These are phyloP conservation scores for Brassica juncea DNA, from an alignment of 345 rosid genomes.

Conservation along the genomic window DNA sequence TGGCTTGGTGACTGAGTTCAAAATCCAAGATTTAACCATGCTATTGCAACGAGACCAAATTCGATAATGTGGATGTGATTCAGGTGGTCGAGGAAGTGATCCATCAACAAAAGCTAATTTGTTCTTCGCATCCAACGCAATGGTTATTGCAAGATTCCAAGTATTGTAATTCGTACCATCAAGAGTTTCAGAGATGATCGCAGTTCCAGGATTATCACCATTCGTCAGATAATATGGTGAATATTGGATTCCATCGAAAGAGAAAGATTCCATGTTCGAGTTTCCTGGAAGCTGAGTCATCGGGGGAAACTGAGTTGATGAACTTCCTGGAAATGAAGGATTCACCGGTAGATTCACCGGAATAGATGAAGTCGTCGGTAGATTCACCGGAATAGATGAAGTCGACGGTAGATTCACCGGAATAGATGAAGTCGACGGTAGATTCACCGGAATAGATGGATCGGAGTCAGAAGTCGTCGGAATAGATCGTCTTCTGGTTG, in stretches of 20 bases:
- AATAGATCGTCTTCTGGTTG: no score
- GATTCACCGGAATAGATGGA: no score
- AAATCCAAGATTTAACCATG: background rate
- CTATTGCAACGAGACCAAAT: background rate
- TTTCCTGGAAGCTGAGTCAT: no score
- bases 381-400: no score
- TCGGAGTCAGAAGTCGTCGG: no score
- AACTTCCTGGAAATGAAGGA: no score
- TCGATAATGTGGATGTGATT: background rate
- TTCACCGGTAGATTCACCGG: no score
- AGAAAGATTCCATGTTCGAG: background rate
- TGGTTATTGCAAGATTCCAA: background rate
- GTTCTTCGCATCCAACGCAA: background rate
- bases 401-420: no score
- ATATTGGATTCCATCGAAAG: background rate
- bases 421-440: no score
- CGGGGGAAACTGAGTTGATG: no score
- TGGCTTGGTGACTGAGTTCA: background rate
- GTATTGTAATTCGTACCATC: background rate
- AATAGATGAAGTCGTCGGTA: no score
- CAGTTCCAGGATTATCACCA: background rate
- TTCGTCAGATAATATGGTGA: background rate
- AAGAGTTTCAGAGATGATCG: background rate
- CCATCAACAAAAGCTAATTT: background rate
- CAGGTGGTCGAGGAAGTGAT: background rate